Base-by-base conservation (phyloP, 2,329 filamentous ascomycete species). In the Lecanicillium sp. region DNA sequence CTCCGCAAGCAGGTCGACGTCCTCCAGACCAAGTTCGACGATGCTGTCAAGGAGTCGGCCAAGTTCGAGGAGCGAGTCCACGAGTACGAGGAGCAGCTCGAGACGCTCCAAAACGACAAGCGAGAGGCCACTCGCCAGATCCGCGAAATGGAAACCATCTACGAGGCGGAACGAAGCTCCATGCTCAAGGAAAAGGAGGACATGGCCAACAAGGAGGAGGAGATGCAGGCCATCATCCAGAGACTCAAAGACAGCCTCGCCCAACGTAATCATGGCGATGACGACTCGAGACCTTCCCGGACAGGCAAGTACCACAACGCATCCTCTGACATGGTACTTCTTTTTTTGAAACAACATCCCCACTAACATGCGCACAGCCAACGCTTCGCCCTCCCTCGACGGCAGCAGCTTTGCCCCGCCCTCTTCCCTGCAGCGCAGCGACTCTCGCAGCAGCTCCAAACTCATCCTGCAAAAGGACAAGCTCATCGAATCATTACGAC, bases 381-480 rank as follows among this genome's bases (percentile, higher is more conserved):
- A 72, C 61, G 78, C 76, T 55, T 84, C 84, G 2, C 84, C 86
- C 20, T 83, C 78, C 51, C 71, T 90, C 48, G 87, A 91, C 56
- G 78, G 73, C 51, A 82, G 81, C 43, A 87, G 87, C 59, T 96
- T 96, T 61, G 90, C 90, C 8, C 90, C 90, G 12, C 86, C 89
- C 2, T 86, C 86, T 14, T 89, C 88, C 4, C 69, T 95, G 46
- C 83, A 91, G 58, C 85, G 89, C 55, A 95, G 88, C 74, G 87
- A 94, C 59, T 95, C 90, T 27, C 80, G 86, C 54, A 94, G 87
- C 64, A 91, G 86, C 67, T 94, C 90, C 12, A 94, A 91, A 66
- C 75, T 95, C 44, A 78, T 97, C 43, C 77, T 94, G 57, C 90
- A 97, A 65, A 98, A 97, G 66, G 93, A 98, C 68, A 93, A 94